Base-by-base conservation (phyloP, 352 stramenopile genomes). In the Phytophthora pisi region DNA sequence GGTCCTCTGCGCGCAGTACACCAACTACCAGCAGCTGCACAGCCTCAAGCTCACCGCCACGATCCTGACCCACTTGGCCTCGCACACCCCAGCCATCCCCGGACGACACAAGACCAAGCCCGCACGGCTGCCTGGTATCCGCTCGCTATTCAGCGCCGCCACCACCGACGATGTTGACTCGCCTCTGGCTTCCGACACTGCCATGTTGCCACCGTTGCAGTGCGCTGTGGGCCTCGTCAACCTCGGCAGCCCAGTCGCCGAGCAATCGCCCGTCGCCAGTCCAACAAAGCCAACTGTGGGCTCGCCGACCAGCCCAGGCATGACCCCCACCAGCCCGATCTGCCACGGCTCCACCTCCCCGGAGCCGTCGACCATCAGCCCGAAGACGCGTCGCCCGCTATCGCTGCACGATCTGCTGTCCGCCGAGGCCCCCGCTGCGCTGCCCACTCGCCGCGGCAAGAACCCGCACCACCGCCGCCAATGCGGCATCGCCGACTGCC, bases 391-490 rank as follows among this genome's bases (percentile, higher is more conserved):
- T 2, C 78, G 81, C 46, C 77, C 66, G 7, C 54, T 91, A 26
- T 80, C 81, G 3, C 67, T 91, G 31, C 66, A 78, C 16, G 83
- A 91, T 34, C 55, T 91, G 61, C 72, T 91, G 26, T 82, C 74
- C 0, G 57, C 57, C n/a, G 72, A 85, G 7, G 45, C 59, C 20
- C 31, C 60, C 11, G 23, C 61, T 13, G 28, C 51, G n/a, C 34
- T 56, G n/a, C 49, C 54, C 3, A 30, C 59, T 11, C 42, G 64
- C 26, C 74, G 61, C 23, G 60, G 56, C 43, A 70, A 62, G 47
- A 73, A 47, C 49, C 63, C 69, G 3, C 78, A 84, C 52, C 73
- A 86, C 58, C 77, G 83, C 0, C 81, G 83, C 10, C 83, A 91
- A 72, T 91, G 83, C 28, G 83, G 83, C 2, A 79, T 89, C 31